Conservation (phyloP, 345 rosid genomes). For the Eucalyptus fibrosa region DNA sequence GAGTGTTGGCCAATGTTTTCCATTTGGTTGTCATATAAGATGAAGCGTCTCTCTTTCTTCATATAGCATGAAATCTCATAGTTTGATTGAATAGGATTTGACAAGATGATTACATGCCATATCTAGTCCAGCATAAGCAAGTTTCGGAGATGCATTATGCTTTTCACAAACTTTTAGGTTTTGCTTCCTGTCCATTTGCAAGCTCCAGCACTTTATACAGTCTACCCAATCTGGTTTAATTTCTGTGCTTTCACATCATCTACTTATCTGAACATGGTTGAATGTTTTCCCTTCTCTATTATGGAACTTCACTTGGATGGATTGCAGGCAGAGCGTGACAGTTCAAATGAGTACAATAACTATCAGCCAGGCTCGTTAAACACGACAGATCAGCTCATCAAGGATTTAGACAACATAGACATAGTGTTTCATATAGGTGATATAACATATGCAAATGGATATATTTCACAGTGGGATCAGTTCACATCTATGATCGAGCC, state of each 20-base stretch:
- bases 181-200: neutral
- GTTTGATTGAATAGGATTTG: neutral
- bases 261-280: neutral
- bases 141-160: neutral
- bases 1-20: neutral
- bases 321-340: conserved; percentile 62
- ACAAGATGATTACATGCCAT: neutral
- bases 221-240: neutral
- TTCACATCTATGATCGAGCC: conserved; percentile 76
- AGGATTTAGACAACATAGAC: conserved; percentile 44
- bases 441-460: conserved; percentile 57
- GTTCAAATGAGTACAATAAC: conserved; percentile 58
- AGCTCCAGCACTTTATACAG: neutral
- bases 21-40: neutral
- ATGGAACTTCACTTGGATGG: neutral
- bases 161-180: neutral
- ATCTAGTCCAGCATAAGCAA: neutral
- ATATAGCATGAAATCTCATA: neutral
- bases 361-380: conserved; percentile 66
- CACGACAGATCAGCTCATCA: conserved; percentile 61
- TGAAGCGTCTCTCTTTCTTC: neutral
- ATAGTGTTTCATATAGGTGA: conserved; percentile 77
- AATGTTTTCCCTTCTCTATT: neutral
- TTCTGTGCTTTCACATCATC: neutral
- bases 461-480: conserved; percentile 80